Base-by-base conservation (phyloP, 2,329 filamentous ascomycete genomes). In the Ascocoryne sarcoides region DNA sequence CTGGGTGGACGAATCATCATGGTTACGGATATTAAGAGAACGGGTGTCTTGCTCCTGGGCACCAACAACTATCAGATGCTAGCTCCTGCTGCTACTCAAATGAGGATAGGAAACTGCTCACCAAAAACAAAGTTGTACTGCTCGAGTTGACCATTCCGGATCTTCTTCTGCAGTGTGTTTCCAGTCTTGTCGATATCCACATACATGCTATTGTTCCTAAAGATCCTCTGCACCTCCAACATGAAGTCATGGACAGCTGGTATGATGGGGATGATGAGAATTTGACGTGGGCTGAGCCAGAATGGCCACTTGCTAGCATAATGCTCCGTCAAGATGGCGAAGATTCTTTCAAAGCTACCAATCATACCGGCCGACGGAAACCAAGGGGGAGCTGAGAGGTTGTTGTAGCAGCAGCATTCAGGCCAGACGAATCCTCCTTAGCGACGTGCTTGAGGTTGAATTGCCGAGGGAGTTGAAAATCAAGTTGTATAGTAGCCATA, bases 401-500 rank as follows among this genome's bases (percentile, higher is more conserved):
- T 7, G 56, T 53, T n/a, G n/a, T n/a, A n/a, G n/a, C n/a, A n/a
- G n/a, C n/a, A n/a, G n/a, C n/a, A n/a, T n/a, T n/a, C 21, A 58
- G 56, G 32, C 43, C 37, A 28, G 43, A 52, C 34, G 71, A 67
- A 36, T 66, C 68, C 55, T 73, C 71, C 44, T 62, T 60, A 28
- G 52, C 32, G 32, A 85, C 80, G 61, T 88, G 93, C 62, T 89
- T 82, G 29, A 95, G 75, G 57, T 85, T 84, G 65, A 95, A 95
- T 62, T 88, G 88, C 54, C 82, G 71, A 1, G 82, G 82, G 15
- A 85, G 75, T 59, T 95, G 84, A 68, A 93, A 94, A 62, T 94
- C 87, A 40, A 94, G 76, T 66, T 96, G 90, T 52, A 96, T 94
- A 10, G 90, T 96, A 53, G 89, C n/a, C 87, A 58, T 86, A 93